Evolutionary conservation across 495 filamentous ascomycete species (phyloP), one percentile per base, ranked within the genome.

Genomic region (Penicillium ochrochloron): DNA sequence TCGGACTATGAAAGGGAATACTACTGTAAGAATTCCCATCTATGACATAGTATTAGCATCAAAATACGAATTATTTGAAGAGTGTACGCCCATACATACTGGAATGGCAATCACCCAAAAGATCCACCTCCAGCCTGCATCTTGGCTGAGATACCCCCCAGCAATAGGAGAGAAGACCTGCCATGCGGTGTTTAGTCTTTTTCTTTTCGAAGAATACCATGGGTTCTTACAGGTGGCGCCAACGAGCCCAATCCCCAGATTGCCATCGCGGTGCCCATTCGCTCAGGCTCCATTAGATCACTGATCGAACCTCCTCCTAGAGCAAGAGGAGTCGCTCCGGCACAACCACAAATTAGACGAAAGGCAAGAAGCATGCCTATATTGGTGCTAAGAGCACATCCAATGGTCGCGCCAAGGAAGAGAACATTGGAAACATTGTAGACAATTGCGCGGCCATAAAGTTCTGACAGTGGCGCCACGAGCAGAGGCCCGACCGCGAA

Each of bases 361-460:
- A 55, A 55, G 2, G 33, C 52, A 5, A 55, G 29, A 34, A 55
- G 21, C 33, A 34, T 33, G 5, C 29, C 29, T 14, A 55, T n/a
- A n/a, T 33, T 37, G 3, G 29, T 33, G 31, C 29, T 35, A 11
- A 57, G 23, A 17, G 53, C 41, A 29, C 50, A 78, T 9, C 65
- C 76, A 48, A 79, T 65, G 6, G 48, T 75, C 50, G 74, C 77
- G 14, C 70, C 64, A 19, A 79, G 50, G 54, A 76, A 80, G 31
- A 73, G 29, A 9, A 69, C 17, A 64, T 79, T 76, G 59, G 69
- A 70, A 60, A 57, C 61, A 57, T 77, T 66, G 50, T 74, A 75
- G 5, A 78, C 52, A 44, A 66, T 66, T 10, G 69, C 54, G 3
- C 75, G 66, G 6, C 75, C 75, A 62, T 74, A 77, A 56, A 77